A percentile compares a stretch with the other conserved stretches of the same genome.
Conservation (phyloP, 2,329 filamentous ascomycete genomes). For the Cercospora sp. region DNA sequence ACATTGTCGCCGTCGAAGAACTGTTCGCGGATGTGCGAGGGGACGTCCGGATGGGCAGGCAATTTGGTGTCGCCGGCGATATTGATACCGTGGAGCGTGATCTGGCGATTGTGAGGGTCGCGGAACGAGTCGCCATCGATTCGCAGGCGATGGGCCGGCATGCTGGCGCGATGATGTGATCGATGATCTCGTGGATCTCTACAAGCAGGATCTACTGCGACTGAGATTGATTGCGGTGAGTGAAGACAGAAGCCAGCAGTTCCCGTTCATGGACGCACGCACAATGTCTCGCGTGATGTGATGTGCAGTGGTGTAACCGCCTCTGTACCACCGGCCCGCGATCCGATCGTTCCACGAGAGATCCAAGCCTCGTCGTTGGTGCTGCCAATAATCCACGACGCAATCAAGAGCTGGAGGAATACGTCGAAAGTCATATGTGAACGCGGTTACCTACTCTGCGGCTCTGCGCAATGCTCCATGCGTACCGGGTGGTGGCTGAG, state of each 20-base stretch:
- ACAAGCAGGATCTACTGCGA: neutral
- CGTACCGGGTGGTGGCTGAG: neutral
- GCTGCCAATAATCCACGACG: neutral
- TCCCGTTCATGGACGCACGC: neutral
- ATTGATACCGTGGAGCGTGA: slow-evolving; percentile 91
- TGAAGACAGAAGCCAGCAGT: neutral
- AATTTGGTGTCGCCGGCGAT: slow-evolving; percentile 88
- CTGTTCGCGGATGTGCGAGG: slow-evolving; percentile 72
- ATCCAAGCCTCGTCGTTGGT: neutral
- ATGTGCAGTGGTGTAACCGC: slow-evolving; percentile 1
- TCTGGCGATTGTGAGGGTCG: slow-evolving; percentile 77
- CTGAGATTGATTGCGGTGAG: neutral
- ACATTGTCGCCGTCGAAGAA: slow-evolving; percentile 95
- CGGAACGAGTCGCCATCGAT: slow-evolving; percentile 86
- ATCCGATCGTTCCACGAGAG: slow-evolving; percentile 4
- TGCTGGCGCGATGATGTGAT: slow-evolving; percentile 3
- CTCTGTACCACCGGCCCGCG: neutral
- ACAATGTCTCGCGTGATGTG: neutral
- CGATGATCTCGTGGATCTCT: neutral
- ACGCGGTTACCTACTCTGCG: neutral
- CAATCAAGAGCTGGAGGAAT: neutral
- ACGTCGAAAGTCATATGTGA: neutral
- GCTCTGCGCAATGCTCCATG: neutral
- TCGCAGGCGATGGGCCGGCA: slow-evolving; percentile 57
- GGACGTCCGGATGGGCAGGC: slow-evolving; percentile 75